A percentile compares a stretch with the other conserved stretches of the same genome.
Evolutionary conservation across 768 basidiomycete species (phyloP).

Genomic region (Tylopilus cervinicoccineus): DNA sequence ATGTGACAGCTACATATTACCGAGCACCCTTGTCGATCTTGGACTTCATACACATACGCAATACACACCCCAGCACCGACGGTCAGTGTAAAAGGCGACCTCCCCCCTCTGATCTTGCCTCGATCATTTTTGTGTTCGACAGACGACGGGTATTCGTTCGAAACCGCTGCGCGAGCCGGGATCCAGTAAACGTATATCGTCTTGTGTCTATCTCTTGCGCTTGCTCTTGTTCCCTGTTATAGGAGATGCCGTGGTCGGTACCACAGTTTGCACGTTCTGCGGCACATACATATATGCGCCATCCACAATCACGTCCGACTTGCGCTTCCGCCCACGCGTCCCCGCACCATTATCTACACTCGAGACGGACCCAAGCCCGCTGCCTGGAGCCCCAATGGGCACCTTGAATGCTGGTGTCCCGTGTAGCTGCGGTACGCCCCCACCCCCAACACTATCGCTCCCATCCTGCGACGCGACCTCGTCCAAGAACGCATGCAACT

Average conservation of each 20-base stretch:
- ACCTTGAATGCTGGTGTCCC: constrained; percentile 8
- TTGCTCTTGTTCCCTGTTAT: constrained; percentile 21
- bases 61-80: neutral
- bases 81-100: neutral
- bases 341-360: neutral
- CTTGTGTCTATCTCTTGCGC: constrained; percentile 26
- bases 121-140: neutral
- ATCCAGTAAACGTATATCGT: neutral
- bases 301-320: constrained; percentile 34
- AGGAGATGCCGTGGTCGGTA: neutral
- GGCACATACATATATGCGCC: neutral
- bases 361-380: neutral
- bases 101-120: neutral
- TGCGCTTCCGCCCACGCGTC: constrained; percentile 34
- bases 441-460: constrained; percentile 2
- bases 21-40: neutral
- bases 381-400: neutral
- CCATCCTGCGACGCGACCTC: constrained; percentile 37
- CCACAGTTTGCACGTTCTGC: neutral
- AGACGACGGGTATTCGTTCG: constrained; percentile 1
- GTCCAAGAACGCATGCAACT: constrained; percentile 41
- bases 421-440: neutral
- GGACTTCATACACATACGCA: too few species aligned
- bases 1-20: too few species aligned
- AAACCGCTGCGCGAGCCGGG: neutral